Base-by-base conservation (phyloP, 306 rosid genomes). In the Hippophae tibetana region DNA sequence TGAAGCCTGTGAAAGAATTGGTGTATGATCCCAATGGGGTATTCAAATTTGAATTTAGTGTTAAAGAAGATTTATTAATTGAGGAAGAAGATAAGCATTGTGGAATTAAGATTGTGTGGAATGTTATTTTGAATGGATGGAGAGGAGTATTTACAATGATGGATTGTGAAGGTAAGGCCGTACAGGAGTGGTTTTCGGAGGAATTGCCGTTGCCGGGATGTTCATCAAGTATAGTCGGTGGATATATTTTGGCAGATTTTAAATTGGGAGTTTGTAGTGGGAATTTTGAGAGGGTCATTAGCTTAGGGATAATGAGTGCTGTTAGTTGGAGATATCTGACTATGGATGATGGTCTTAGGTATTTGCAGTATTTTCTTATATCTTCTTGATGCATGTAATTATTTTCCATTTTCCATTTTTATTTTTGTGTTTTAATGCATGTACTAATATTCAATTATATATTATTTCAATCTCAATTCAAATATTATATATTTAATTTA, bases 91-190 rank as follows among this genome's bases (percentile, higher is more conserved):
- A 63, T 62, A 72, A 74, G 57, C 1, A 6, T 42, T 49, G 77
- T 68, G 47, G 76, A 65, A 47, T 74, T 76, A 84, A 54, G 60
- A 57, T 85, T 7, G 56, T 73, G 23, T 89, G 97, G 95, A 79
- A 75, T 42, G 80, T 89, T 59, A 67, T 79, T 10, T 48, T 84
- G 80, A 79, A 60, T 27, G 86, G 85, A 65, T 79, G 95, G 92
- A 62, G 51, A 69, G 86, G 73, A 61, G 71, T 80, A 8, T 84
- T 82, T 41, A 69, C 72, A 6, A 75, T 80, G 93, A 69, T 78
- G 85, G 87, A 82, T 3, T 68, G 80, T 5, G 78, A 61, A 40
- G 87, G 82, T 56, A 76, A 66, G 56, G 38, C 72, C 65, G 55
- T 69, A 0, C 77, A 72, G 12, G 84, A 78, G 65, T 82, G 95